Evolutionary conservation across 345 rosid genomes (phyloP).

Genomic region (Passiflora organensis): DNA sequence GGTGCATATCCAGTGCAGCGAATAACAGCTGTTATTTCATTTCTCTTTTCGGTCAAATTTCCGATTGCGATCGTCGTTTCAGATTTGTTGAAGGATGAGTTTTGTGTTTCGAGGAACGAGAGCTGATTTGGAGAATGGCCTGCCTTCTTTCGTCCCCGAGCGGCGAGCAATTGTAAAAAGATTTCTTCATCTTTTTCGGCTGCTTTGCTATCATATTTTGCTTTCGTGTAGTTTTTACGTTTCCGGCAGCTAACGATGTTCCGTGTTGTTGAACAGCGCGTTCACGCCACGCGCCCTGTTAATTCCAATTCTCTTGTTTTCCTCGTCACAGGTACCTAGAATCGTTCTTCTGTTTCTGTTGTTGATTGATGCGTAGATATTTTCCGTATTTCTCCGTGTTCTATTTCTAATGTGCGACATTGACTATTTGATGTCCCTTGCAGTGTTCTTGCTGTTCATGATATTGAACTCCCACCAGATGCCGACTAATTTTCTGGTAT

Average conservation of each 20-base stretch:
- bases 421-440: neutral
- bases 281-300: slow-evolving; percentile 25
- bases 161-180: slow-evolving; percentile 18
- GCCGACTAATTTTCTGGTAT: slow-evolving; percentile 26
- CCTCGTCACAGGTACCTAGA: slow-evolving; percentile 20
- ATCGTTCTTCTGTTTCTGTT: neutral
- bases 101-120: slow-evolving; percentile 22
- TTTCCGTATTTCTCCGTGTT: neutral
- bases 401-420: neutral
- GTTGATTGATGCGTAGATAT: neutral
- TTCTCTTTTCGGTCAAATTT: too few relatives aligned
- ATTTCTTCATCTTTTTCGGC: neutral
- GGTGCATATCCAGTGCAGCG: too few relatives aligned
- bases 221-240: neutral
- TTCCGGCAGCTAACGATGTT: neutral
- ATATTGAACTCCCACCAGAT: slow-evolving; percentile 27
- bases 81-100: slow-evolving; percentile 8
- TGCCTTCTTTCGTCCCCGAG: slow-evolving; percentile 17
- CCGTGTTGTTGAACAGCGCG: slow-evolving; percentile 10
- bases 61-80: too few relatives aligned
- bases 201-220: neutral
- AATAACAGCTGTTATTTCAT: too few relatives aligned
- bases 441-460: slow-evolving; percentile 28
- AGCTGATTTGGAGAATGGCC: slow-evolving; percentile 25
- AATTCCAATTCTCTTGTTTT: slow-evolving; percentile 27